These are phyloP conservation scores for Hyphopichia fennica DNA, from an alignment of 1,139 yeast species.

Conservation along the genomic window DNA sequence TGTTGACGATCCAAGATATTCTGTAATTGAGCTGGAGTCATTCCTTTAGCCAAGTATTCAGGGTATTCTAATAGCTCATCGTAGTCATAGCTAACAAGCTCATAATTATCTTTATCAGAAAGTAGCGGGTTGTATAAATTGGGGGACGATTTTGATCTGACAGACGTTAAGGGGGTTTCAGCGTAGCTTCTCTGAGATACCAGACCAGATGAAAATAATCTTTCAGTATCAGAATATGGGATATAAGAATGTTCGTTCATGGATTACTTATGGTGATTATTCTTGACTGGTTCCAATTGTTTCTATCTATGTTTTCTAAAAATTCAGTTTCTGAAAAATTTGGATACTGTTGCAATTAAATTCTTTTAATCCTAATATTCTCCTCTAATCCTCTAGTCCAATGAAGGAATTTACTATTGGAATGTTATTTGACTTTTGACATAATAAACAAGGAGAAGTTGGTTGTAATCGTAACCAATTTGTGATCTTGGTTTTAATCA, in stretches of 20 bases:
- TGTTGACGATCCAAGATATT: slow-evolving; percentile 17
- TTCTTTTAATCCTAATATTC: too few relatives aligned
- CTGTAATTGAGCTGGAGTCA: slow-evolving; percentile 39
- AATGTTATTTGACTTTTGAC: neutral
- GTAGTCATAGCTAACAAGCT: neutral
- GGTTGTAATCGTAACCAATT: neutral
- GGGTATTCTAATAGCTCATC: slow-evolving; percentile 17
- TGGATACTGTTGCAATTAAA: too few relatives aligned
- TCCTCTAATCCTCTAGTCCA: too few relatives aligned
- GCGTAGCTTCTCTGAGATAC: neutral
- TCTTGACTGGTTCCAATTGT: too few relatives aligned
- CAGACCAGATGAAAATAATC: neutral
- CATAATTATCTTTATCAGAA: neutral
- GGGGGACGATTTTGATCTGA: neutral
- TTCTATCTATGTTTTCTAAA: too few relatives aligned
- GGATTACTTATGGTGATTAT: too few relatives aligned
- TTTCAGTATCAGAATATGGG: neutral
- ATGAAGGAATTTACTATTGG: too few relatives aligned
- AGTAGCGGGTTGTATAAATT: neutral
- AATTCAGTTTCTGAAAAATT: too few relatives aligned
- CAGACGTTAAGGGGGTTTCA: neutral
- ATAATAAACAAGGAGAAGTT: neutral
- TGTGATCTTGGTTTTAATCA: neutral
- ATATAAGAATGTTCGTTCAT: too few relatives aligned
- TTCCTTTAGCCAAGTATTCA: slow-evolving; percentile 30